Conservation (phyloP, 225 moss, liverwort and hornwort genomes). For the Sphagnum contortum region DNA sequence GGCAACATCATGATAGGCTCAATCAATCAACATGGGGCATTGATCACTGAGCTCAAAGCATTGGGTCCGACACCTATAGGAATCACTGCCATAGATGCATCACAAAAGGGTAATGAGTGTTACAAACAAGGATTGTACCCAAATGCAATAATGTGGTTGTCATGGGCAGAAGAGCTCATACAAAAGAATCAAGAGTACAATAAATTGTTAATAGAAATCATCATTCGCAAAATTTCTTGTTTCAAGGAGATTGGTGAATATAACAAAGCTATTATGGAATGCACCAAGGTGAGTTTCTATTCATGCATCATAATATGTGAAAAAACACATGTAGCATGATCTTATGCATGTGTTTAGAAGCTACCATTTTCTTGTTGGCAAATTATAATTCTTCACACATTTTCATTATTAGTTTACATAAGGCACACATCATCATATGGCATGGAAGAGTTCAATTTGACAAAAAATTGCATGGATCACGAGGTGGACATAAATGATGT, state of each 20-base stretch:
- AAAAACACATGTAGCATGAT: too few species aligned
- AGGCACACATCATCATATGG: too few species aligned
- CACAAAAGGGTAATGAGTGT: conserved; percentile 60
- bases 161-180: conserved; percentile 77
- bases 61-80: conserved; percentile 80
- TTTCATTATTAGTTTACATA: too few species aligned
- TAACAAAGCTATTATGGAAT: conserved; percentile 91
- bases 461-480: too few species aligned
- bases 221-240: conserved; percentile 74
- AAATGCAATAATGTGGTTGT: conserved; percentile 99
- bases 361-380: too few species aligned
- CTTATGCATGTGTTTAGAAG: too few species aligned
- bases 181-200: conserved; percentile 45
- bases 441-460: too few species aligned
- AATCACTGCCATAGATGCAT: conserved; percentile 53
- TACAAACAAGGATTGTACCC: conserved; percentile 92
- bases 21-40: not conserved
- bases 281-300: conserved; percentile 48
- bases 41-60: conserved; percentile 85
- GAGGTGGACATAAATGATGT: too few species aligned
- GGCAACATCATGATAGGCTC: too few species aligned
- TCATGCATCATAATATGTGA: too few species aligned
- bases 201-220: conserved; percentile 46
- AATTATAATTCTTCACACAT: too few species aligned
- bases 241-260: conserved; percentile 98